Evolutionary conservation across 495 filamentous ascomycete genomes (phyloP).

Genomic region (Entonaema liquescens): DNA sequence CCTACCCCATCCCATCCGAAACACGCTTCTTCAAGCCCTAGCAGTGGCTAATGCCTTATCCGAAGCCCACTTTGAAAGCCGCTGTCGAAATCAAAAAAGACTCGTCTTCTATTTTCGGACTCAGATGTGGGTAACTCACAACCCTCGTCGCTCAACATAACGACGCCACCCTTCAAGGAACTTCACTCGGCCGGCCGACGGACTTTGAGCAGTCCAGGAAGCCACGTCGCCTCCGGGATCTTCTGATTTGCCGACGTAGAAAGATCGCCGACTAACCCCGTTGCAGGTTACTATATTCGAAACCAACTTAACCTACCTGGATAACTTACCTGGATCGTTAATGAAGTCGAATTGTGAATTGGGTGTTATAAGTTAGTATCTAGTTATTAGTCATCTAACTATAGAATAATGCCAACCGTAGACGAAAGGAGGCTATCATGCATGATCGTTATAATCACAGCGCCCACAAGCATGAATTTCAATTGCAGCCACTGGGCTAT

Average conservation of each 20-base stretch:
- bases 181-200: background rate
- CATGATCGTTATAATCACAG: conserved; percentile 4
- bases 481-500: conserved; percentile 12
- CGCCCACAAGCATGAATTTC: conserved; percentile 7
- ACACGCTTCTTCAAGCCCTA: conserved; percentile 30
- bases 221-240: conserved; percentile 9
- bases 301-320: background rate
- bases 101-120: conserved; percentile 38
- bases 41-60: conserved; percentile 36
- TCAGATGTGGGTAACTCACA: conserved; percentile 30
- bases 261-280: conserved; percentile 10
- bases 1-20: conserved; percentile 32
- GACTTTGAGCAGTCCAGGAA: background rate
- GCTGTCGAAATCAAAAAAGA: conserved; percentile 17
- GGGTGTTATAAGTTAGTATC: background rate
- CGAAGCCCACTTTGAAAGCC: conserved; percentile 26
- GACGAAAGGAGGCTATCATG: conserved; percentile 10
- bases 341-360: background rate
- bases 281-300: conserved; percentile 3
- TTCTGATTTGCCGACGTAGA: conserved; percentile 10
- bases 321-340: conserved; percentile 1
- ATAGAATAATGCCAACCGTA: conserved; percentile 1
- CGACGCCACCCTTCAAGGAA: conserved; percentile 21
- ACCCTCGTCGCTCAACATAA: conserved; percentile 14
- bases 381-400: background rate